phyloP scores from a whole-genome alignment of 2,329 filamentous ascomycete genomes.

The Monosporascus sp. region DNA sequence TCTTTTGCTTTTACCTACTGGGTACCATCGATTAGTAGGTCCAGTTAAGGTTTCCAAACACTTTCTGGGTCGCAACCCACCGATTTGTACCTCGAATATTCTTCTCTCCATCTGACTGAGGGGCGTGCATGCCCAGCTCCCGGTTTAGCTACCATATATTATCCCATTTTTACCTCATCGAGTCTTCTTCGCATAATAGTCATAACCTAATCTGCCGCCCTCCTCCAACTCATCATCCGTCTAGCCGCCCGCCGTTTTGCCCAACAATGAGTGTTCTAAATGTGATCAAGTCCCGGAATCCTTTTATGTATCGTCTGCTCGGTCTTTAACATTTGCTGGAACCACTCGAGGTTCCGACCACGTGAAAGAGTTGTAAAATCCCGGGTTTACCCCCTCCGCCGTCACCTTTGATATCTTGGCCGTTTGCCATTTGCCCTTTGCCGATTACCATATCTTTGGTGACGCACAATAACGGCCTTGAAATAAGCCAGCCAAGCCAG shows the following conservation, averaged over 20 bases:
- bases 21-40: too few relatives aligned
- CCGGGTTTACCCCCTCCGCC: not conserved
- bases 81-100: not conserved
- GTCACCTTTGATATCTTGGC: not conserved
- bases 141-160: not conserved
- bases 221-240: not conserved
- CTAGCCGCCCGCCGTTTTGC: too few relatives aligned
- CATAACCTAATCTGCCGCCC: not conserved
- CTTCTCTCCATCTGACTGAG: not conserved
- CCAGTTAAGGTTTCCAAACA: too few relatives aligned
- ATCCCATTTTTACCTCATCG: not conserved
- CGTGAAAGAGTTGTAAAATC: not conserved
- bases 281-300: conserved; percentile 18
- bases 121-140: not conserved
- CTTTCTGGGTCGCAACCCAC: too few relatives aligned
- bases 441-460: too few relatives aligned
- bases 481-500: not conserved
- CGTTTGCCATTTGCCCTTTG: not conserved
- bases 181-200: not conserved
- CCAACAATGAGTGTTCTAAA: conserved; percentile 25
- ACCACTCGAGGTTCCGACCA: conserved; percentile 27
- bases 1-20: not conserved
- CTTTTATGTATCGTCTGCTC: conserved; percentile 16
- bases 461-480: too few relatives aligned
- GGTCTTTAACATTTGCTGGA: conserved; percentile 29